Conservation (phyloP, 768 basidiomycete species). For the Amylocystis lapponica region DNA sequence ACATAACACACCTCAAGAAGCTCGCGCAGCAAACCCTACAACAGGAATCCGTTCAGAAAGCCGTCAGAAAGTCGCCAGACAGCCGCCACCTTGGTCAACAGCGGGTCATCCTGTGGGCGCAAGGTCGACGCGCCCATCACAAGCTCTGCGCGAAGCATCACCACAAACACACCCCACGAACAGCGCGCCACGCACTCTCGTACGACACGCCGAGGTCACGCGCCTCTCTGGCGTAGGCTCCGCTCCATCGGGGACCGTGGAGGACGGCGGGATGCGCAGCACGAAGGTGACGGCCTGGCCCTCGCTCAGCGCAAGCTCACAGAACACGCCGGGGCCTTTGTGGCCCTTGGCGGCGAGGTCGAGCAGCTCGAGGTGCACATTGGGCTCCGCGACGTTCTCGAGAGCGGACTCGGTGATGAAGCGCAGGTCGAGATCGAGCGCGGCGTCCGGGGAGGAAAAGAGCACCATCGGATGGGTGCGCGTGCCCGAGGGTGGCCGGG, state of each 20-base stretch:
- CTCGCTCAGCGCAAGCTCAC: slow-evolving; percentile 62
- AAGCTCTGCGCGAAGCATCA: slow-evolving; percentile 31
- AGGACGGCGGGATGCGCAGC: slow-evolving; percentile 62
- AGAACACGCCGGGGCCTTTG: slow-evolving; percentile 58
- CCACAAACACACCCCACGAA: too few species aligned
- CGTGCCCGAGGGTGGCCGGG: slow-evolving; percentile 16
- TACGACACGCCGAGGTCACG: slow-evolving; percentile 41
- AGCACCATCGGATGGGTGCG: slow-evolving; percentile 48
- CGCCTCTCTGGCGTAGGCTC: slow-evolving; percentile 35
- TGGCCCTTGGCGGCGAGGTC: slow-evolving; percentile 71
- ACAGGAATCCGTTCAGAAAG: background rate
- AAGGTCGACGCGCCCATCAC: slow-evolving; percentile 39
- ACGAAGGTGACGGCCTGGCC: slow-evolving; percentile 92
- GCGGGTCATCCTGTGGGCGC: slow-evolving; percentile 60
- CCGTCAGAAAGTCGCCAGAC: too few species aligned
- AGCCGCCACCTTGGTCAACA: slow-evolving; percentile 62
- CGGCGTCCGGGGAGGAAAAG: slow-evolving; percentile 45
- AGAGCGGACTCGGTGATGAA: slow-evolving; percentile 58
- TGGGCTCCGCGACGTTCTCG: slow-evolving; percentile 45
- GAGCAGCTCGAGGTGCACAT: slow-evolving; percentile 51
- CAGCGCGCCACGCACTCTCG: slow-evolving; percentile 28
- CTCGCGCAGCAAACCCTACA: slow-evolving; percentile 48
- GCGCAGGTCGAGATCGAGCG: slow-evolving; percentile 67
- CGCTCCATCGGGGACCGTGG: slow-evolving; percentile 15
- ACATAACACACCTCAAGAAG: slow-evolving; percentile 45